Evolutionary conservation across 495 filamentous ascomycete species (phyloP).

Genomic region (Apiosordaria backusii): DNA sequence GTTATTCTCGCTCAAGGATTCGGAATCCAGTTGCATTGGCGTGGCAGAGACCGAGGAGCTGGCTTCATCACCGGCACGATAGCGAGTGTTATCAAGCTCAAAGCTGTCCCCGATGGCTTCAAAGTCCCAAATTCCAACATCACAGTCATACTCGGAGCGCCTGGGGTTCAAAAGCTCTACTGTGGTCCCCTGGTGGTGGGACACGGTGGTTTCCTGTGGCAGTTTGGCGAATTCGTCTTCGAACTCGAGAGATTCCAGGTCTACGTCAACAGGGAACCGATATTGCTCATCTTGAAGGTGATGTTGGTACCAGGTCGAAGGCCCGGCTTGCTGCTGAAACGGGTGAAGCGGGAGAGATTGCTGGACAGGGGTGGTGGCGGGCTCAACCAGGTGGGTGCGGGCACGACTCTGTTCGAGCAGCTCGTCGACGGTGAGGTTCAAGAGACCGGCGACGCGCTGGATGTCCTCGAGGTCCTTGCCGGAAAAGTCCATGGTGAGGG

Average conservation of each 20-base stretch:
- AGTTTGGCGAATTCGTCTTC: neutral
- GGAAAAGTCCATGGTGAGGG: slow-evolving; percentile 26
- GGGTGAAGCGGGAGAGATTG: neutral
- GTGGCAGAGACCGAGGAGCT: slow-evolving; percentile 19
- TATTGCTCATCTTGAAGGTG: neutral
- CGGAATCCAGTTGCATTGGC: slow-evolving; percentile 16
- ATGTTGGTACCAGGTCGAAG: neutral
- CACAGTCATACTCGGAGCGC: slow-evolving; percentile 25
- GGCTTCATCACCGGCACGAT: slow-evolving; percentile 10
- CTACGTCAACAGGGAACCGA: neutral
- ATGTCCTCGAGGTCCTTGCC: slow-evolving; percentile 28
- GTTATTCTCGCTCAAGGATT: slow-evolving; percentile 8
- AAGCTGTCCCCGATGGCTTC: slow-evolving; percentile 1
- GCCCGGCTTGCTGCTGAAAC: neutral
- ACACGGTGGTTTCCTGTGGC: neutral
- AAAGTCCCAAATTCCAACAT: slow-evolving; percentile 14
- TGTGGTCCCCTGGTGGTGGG: neutral
- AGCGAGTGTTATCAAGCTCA: neutral
- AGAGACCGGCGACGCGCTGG: slow-evolving; percentile 29
- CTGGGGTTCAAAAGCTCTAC: slow-evolving; percentile 29
- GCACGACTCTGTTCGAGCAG: slow-evolving; percentile 25
- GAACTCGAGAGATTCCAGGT: slow-evolving; percentile 2
- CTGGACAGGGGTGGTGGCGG: slow-evolving; percentile 3
- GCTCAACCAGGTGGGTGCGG: neutral
- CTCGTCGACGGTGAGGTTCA: slow-evolving; percentile 32